Conservation (phyloP, 2,329 filamentous ascomycete genomes). For the Scedosporium dehoogii region DNA sequence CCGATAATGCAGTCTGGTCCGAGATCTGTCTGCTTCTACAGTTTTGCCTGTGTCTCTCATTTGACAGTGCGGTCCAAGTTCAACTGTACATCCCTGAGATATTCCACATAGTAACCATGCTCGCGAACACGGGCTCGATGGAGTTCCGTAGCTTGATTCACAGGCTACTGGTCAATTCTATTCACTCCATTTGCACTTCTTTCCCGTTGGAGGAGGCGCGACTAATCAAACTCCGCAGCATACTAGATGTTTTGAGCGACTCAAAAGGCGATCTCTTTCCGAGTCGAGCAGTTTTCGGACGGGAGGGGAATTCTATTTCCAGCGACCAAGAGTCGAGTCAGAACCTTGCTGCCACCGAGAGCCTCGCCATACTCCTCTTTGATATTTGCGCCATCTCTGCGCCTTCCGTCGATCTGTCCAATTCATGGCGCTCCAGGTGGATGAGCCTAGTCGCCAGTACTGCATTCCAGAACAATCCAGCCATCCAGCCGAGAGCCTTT, state of each 20-base stretch:
- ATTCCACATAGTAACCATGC: constrained; percentile 62
- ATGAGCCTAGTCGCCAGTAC: constrained; percentile 66
- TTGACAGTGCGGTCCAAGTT: constrained; percentile 56
- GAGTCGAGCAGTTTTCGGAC: constrained; percentile 30
- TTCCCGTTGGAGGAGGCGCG: constrained; percentile 52
- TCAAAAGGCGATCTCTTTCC: constrained; percentile 49
- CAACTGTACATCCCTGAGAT: constrained; percentile 60
- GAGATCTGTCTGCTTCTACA: constrained; percentile 59
- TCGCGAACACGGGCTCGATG: constrained; percentile 52
- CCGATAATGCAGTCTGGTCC: constrained; percentile 59
- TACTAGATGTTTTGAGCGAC: constrained; percentile 50
- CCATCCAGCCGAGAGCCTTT: constrained; percentile 59
- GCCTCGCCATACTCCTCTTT: constrained; percentile 50
- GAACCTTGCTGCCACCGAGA: constrained; percentile 47
- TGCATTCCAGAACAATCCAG: constrained; percentile 63
- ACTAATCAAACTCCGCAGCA: constrained; percentile 43
- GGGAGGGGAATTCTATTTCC: constrained; percentile 45
- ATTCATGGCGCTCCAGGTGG: constrained; percentile 62
- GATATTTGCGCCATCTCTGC: constrained; percentile 56
- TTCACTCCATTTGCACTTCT: constrained; percentile 58
- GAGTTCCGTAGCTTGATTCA: constrained; percentile 51
- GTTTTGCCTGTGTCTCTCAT: constrained; percentile 57
- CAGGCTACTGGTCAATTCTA: constrained; percentile 53
- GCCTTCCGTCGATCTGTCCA: constrained; percentile 53
- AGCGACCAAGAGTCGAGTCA: constrained; percentile 43